Percentiles rank a stretch among this genome's conserved stretches.
phyloP scores from a whole-genome alignment of 108 stramenopile genomes.

The Pelagomonas calceolata region DNA sequence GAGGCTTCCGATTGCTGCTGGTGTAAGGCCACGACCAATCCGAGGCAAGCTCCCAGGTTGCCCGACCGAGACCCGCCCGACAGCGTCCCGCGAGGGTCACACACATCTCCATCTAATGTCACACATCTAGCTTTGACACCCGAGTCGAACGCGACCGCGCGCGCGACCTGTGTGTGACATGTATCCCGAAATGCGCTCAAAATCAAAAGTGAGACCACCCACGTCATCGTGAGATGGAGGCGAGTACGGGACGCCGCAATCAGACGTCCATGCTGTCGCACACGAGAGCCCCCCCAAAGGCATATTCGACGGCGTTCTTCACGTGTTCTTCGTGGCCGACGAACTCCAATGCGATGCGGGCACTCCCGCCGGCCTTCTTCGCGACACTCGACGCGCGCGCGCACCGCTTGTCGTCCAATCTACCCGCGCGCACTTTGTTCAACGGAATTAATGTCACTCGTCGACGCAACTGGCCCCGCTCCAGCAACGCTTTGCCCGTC shows the following conservation, averaged over 20 bases:
- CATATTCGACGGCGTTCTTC: constrained; percentile 79
- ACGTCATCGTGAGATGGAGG: no score
- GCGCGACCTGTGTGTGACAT: no score
- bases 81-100: constrained; percentile 93
- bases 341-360: constrained; percentile 76
- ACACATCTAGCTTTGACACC: constrained; percentile 77
- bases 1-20: no score
- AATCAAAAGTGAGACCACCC: no score
- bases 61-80: constrained; percentile 71
- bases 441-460: constrained; percentile 95
- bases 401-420: constrained; percentile 37
- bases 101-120: constrained; percentile 90
- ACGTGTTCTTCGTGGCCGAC: constrained; percentile 93
- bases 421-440: constrained; percentile 69
- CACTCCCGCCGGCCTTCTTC: constrained; percentile 51
- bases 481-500: constrained; percentile 84
- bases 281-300: constrained; percentile 82
- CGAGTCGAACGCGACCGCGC: constrained; percentile 68
- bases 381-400: constrained; percentile 58
- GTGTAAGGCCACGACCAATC: no score
- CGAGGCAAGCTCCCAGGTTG: constrained; percentile 62
- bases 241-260: no score
- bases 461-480: constrained; percentile 75
- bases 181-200: no score
- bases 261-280: constrained; percentile 72